Percentiles rank a stretch among this genome's conserved stretches.
phyloP scores from a whole-genome alignment of 495 filamentous ascomycete species.

The Tuber borchii region DNA sequence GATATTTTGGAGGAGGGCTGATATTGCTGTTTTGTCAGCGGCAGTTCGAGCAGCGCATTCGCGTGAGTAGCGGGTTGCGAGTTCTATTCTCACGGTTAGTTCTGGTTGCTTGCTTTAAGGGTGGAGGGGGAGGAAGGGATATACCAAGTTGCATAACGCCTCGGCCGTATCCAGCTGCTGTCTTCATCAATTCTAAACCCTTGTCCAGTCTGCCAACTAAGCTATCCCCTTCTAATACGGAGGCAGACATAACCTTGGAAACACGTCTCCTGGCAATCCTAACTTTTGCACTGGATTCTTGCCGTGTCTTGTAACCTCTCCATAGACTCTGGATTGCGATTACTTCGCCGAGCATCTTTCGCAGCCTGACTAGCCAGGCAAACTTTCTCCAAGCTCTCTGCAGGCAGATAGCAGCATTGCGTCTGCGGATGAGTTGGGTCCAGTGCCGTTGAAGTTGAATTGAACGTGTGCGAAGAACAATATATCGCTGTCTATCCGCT shows the following conservation, averaged over 20 bases:
- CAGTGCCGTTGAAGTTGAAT: constrained; percentile 24
- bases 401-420: constrained; percentile 35
- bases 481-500: constrained; percentile 16
- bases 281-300: constrained; percentile 30
- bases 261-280: constrained; percentile 34
- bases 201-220: constrained; percentile 22
- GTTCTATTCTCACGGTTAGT: constrained; percentile 21
- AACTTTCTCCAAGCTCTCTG: constrained; percentile 45
- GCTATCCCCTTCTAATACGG: constrained; percentile 21
- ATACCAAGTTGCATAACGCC: constrained; percentile 36
- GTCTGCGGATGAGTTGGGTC: constrained; percentile 11
- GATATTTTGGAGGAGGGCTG: constrained; percentile 26
- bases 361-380: constrained; percentile 35
- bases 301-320: constrained; percentile 40
- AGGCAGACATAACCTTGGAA: constrained; percentile 12
- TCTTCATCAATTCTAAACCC: constrained; percentile 29
- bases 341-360: constrained; percentile 29
- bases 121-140: constrained; percentile 3
- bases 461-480: constrained; percentile 13
- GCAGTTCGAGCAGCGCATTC: constrained; percentile 30
- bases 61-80: constrained; percentile 31
- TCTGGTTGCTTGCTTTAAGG: not conserved
- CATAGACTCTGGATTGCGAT: constrained; percentile 44
- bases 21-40: constrained; percentile 28
- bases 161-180: constrained; percentile 29